phyloP scores from a whole-genome alignment of 345 rosid species.

The Gossypium rotundifolium region DNA sequence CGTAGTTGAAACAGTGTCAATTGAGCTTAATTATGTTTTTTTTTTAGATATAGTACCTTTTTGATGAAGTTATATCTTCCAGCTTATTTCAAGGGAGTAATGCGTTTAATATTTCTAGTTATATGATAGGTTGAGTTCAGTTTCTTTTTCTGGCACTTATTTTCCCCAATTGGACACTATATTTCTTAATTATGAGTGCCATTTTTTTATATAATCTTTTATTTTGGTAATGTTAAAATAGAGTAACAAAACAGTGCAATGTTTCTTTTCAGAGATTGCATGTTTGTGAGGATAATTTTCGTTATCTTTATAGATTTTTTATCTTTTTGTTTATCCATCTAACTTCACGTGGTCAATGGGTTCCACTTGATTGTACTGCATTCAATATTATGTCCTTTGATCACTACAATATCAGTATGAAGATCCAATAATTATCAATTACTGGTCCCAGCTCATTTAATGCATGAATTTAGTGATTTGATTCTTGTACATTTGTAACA shows the following conservation, averaged over 20 bases:
- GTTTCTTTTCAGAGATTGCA: neutral
- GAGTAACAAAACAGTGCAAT: neutral
- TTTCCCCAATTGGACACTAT: neutral
- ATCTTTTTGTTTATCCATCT: neutral
- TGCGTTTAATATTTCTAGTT: neutral
- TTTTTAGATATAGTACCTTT: neutral
- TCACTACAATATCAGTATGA: constrained; percentile 17
- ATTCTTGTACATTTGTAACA: neutral
- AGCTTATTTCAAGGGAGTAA: neutral
- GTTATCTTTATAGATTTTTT: neutral
- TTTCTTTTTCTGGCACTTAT: neutral
- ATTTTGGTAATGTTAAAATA: neutral
- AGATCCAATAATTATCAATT: neutral
- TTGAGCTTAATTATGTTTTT: too few species aligned
- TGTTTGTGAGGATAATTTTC: neutral
- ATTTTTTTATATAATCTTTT: neutral
- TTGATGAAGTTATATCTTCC: neutral
- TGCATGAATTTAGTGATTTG: neutral
- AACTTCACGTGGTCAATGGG: constrained; percentile 10
- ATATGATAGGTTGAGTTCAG: neutral
- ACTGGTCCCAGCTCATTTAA: constrained; percentile 7
- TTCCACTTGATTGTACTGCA: constrained; percentile 1
- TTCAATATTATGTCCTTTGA: neutral
- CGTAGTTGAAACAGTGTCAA: too few species aligned
- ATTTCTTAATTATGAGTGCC: neutral